These are phyloP conservation scores for Exophiala spinifera DNA, from an alignment of 2,329 filamentous ascomycete genomes.

Conservation along the genomic window DNA sequence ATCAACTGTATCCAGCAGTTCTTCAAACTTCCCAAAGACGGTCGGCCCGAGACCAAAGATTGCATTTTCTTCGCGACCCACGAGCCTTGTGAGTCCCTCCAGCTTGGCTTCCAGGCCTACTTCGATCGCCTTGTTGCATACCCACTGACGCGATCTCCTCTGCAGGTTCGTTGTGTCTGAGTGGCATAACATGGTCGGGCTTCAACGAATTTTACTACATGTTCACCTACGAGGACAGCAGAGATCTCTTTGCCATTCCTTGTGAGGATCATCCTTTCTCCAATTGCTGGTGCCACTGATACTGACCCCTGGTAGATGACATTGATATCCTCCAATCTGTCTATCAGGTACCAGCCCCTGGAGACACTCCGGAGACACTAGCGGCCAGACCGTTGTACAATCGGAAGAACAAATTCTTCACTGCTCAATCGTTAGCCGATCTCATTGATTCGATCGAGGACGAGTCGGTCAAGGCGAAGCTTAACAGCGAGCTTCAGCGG, in stretches of 20 bases:
- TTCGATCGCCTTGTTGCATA: no score
- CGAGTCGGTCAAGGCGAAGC: constrained; percentile 34
- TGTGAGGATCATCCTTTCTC: constrained; percentile 33
- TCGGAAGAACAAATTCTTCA: constrained; percentile 56
- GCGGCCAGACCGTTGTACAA: constrained; percentile 51
- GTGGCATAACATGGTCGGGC: constrained; percentile 57
- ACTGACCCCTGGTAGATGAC: constrained; percentile 35
- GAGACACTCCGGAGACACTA: constrained; percentile 37
- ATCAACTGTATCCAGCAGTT: constrained; percentile 61
- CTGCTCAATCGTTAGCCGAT: constrained; percentile 18
- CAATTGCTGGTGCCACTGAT: not conserved
- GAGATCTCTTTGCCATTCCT: constrained; percentile 55
- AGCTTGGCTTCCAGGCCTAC: no score
- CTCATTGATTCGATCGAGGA: constrained; percentile 36
- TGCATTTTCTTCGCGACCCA: constrained; percentile 60
- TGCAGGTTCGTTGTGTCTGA: constrained; percentile 55
- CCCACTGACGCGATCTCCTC: constrained; percentile 45
- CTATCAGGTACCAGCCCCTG: constrained; percentile 47
- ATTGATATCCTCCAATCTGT: constrained; percentile 57
- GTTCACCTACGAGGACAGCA: constrained; percentile 59
- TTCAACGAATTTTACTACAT: constrained; percentile 58
- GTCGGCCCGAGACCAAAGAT: constrained; percentile 44
- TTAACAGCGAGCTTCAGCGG: constrained; percentile 43
- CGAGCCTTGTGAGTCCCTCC: constrained; percentile 48
- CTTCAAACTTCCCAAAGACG: constrained; percentile 43